Percentiles rank a stretch among this genome's conserved stretches.
phyloP scores from a whole-genome alignment of 495 filamentous ascomycete species.

The Lentithecium fluviatile region DNA sequence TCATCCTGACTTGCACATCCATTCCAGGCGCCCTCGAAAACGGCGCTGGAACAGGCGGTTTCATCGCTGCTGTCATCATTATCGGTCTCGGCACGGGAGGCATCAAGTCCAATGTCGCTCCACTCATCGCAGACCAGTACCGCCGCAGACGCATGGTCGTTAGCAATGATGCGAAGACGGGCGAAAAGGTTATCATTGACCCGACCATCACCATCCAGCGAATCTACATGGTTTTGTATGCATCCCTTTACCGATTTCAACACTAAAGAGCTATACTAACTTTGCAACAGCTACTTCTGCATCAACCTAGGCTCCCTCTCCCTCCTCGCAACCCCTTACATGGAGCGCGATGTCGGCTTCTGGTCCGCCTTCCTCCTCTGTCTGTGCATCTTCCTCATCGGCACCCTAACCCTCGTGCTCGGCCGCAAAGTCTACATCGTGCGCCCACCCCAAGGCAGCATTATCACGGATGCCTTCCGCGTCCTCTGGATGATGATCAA shows the following conservation, averaged over 20 bases:
- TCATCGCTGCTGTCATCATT: conserved; percentile 49
- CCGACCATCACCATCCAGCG: conserved; percentile 71
- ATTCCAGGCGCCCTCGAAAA: conserved; percentile 39
- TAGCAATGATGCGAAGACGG: conserved; percentile 52
- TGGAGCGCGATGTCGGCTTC: conserved; percentile 68
- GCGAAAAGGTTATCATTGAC: conserved; percentile 74
- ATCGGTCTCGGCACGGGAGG: conserved; percentile 66
- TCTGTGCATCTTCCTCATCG: conserved; percentile 58
- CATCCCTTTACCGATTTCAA: too few species aligned
- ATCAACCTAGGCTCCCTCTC: conserved; percentile 76
- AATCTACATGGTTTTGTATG: conserved; percentile 67
- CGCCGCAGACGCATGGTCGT: conserved; percentile 62
- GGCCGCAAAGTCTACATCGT: conserved; percentile 60
- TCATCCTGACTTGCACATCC: conserved; percentile 44
- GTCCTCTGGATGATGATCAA: conserved; percentile 59
- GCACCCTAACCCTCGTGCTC: conserved; percentile 52
- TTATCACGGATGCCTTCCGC: conserved; percentile 62
- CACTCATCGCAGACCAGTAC: conserved; percentile 72
- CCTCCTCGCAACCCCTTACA: conserved; percentile 62
- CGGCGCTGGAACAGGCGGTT: conserved; percentile 38
- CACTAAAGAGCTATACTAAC: too few species aligned
- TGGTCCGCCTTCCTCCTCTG: conserved; percentile 75
- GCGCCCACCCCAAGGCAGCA: conserved; percentile 62
- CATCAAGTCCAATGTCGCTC: conserved; percentile 72
- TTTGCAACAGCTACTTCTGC: conserved; percentile 27